These are phyloP conservation scores for Acanthochlamys bracteata DNA, from an alignment of 106 monocot genomes.

Conservation along the genomic window DNA sequence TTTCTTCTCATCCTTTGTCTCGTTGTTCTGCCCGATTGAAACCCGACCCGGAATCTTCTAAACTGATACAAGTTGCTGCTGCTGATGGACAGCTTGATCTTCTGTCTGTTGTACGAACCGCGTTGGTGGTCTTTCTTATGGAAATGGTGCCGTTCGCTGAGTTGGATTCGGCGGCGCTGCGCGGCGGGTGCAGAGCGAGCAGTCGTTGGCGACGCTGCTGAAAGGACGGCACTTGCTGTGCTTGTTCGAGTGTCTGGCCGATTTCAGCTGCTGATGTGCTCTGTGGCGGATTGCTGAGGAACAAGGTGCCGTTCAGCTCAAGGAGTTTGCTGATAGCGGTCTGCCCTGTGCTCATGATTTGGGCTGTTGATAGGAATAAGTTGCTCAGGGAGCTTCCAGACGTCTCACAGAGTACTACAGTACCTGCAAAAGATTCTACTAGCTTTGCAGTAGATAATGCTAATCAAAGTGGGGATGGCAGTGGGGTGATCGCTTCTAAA, in stretches of 20 bases:
- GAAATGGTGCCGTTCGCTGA: slow-evolving; percentile 81
- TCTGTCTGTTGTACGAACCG: slow-evolving; percentile 60
- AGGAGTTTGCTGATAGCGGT: slow-evolving; percentile 72
- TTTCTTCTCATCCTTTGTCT: slow-evolving; percentile 8
- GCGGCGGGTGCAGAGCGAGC: slow-evolving; percentile 58
- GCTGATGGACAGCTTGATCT: slow-evolving; percentile 18
- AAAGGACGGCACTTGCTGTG: slow-evolving; percentile 58
- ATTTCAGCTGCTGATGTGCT: slow-evolving; percentile 57
- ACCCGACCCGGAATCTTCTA: slow-evolving; percentile 2
- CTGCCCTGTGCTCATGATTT: slow-evolving; percentile 61
- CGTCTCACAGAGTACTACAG: slow-evolving; percentile 31
- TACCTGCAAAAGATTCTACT: slow-evolving; percentile 4
- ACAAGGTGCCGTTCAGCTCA: slow-evolving; percentile 61
- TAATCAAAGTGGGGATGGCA: slow-evolving; percentile 22
- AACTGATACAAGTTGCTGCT: too few species aligned
- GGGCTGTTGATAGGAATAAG: slow-evolving; percentile 73
- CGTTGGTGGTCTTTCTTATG: slow-evolving; percentile 84
- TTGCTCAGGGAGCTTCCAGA: slow-evolving; percentile 88
- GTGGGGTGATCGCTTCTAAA: slow-evolving; percentile 20
- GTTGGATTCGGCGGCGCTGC: slow-evolving; percentile 59
- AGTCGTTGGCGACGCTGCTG: slow-evolving; percentile 41
- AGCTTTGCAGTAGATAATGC: slow-evolving; percentile 12
- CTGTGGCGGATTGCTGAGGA: slow-evolving; percentile 71
- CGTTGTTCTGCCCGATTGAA: slow-evolving; percentile 11
- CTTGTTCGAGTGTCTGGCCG: slow-evolving; percentile 57